phyloP scores from a whole-genome alignment of 2,329 filamentous ascomycete species.

The Diaporthe citriasiana region DNA sequence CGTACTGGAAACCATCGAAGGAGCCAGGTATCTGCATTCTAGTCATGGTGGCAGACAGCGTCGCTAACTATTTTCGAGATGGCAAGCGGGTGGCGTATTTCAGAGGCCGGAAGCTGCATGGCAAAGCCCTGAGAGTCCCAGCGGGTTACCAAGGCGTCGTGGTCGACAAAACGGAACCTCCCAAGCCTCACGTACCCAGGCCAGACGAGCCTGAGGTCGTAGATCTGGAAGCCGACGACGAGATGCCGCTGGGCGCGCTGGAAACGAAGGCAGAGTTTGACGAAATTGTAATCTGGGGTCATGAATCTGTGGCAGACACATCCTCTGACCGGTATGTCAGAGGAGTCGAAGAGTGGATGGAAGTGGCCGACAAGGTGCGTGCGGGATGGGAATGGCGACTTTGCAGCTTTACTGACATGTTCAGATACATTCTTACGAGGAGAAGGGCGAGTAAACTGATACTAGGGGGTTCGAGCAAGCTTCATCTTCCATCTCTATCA shows the following conservation, averaged over 20 bases:
- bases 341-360: slow-evolving; percentile 85
- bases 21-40: slow-evolving; percentile 42
- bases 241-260: slow-evolving; percentile 68
- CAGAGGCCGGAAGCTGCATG: slow-evolving; percentile 83
- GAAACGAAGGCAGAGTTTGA: slow-evolving; percentile 79
- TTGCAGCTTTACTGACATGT: slow-evolving; percentile 4
- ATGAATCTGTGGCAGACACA: slow-evolving; percentile 76
- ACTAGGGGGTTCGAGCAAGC: not conserved
- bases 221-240: slow-evolving; percentile 58
- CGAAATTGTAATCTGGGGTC: slow-evolving; percentile 85
- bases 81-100: slow-evolving; percentile 74
- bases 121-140: slow-evolving; percentile 76
- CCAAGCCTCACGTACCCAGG: slow-evolving; percentile 48
- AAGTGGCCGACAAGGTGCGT: slow-evolving; percentile 68
- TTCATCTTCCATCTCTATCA: not conserved
- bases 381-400: not conserved
- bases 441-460: slow-evolving; percentile 3
- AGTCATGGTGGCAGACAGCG: not conserved
- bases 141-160: slow-evolving; percentile 78
- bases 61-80: slow-evolving; percentile 55
- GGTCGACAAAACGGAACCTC: slow-evolving; percentile 61
- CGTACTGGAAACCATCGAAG: slow-evolving; percentile 77
- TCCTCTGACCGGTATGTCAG: slow-evolving; percentile 79
- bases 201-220: slow-evolving; percentile 48
- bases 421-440: slow-evolving; percentile 41